Evolutionary conservation across 495 filamentous ascomycete species (phyloP).

Genomic region (Eremomyces bilateralis): DNA sequence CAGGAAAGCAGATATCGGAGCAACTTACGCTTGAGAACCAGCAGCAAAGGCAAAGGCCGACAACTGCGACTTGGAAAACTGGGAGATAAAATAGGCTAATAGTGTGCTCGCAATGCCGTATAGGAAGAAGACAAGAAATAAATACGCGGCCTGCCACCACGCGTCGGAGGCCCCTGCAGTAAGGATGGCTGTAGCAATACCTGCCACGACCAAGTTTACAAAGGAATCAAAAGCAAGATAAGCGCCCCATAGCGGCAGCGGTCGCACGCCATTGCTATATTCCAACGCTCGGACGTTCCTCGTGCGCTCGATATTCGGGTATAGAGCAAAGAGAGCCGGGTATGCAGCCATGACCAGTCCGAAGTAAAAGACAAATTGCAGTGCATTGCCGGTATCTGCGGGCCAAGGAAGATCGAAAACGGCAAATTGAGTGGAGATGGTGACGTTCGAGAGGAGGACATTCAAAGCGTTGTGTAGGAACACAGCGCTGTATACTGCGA

Average conservation of each 20-base stretch:
- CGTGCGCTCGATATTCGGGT: constrained; percentile 60
- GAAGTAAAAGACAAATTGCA: constrained; percentile 63
- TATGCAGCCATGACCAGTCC: constrained; percentile 52
- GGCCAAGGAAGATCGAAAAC: constrained; percentile 48
- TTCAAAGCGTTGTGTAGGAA: constrained; percentile 54
- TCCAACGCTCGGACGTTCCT: constrained; percentile 60
- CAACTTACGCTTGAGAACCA: constrained; percentile 33
- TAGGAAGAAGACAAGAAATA: constrained; percentile 53
- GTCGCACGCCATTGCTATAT: constrained; percentile 41
- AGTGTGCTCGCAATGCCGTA: constrained; percentile 54
- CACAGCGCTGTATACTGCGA: constrained; percentile 20
- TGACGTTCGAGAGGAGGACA: constrained; percentile 37
- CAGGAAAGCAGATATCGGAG: not conserved
- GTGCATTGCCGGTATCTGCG: constrained; percentile 39
- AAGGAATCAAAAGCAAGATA: constrained; percentile 62
- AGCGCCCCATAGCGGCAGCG: constrained; percentile 49
- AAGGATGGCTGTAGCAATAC: constrained; percentile 39
- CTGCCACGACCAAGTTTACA: constrained; percentile 36
- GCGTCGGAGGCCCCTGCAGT: constrained; percentile 29
- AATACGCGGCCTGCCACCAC: constrained; percentile 57
- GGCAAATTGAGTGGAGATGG: constrained; percentile 43
- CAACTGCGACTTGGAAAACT: constrained; percentile 45
- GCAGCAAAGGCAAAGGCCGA: constrained; percentile 56
- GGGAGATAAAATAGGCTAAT: constrained; percentile 49
- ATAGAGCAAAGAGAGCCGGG: constrained; percentile 69